Conservation (phyloP, 768 basidiomycete genomes). For the Psilocybe sp. region DNA sequence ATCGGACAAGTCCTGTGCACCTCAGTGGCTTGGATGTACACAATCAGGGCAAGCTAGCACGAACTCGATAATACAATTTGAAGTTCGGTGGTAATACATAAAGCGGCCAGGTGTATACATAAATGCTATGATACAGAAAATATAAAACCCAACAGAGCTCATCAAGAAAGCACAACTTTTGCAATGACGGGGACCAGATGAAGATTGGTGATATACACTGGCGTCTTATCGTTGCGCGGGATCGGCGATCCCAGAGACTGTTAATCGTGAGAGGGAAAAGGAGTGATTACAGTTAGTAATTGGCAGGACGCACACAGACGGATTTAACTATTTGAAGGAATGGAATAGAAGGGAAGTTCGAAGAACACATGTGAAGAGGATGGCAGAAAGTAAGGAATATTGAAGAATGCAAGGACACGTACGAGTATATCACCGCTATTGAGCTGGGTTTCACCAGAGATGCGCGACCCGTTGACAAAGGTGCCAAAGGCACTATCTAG, state of each 20-base stretch:
- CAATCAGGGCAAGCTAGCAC: too few relatives aligned
- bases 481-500: slow-evolving; percentile 46
- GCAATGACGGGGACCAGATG: slow-evolving; percentile 46
- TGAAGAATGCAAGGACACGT: slow-evolving; percentile 16
- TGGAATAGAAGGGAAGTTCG: too few relatives aligned
- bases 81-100: too few relatives aligned
- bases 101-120: too few relatives aligned
- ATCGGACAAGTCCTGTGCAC: too few relatives aligned
- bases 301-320: too few relatives aligned
- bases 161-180: slow-evolving; percentile 32
- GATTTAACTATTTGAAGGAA: too few relatives aligned
- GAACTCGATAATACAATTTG: too few relatives aligned
- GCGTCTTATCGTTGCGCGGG: slow-evolving; percentile 34
- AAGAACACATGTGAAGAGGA: neutral
- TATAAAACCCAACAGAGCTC: slow-evolving; percentile 9
- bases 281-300: too few relatives aligned
- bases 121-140: too few relatives aligned
- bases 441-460: slow-evolving; percentile 33
- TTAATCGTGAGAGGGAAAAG: neutral
- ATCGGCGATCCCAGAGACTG: slow-evolving; percentile 41
- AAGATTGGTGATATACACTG: slow-evolving; percentile 35
- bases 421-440: slow-evolving; percentile 44
- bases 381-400: slow-evolving; percentile 4
- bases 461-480: slow-evolving; percentile 41
- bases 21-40: too few relatives aligned